Evolutionary conservation across 2,329 filamentous ascomycete genomes (phyloP), one percentile per base, ranked within the genome.

Genomic region (Byssothecium circinans): DNA sequence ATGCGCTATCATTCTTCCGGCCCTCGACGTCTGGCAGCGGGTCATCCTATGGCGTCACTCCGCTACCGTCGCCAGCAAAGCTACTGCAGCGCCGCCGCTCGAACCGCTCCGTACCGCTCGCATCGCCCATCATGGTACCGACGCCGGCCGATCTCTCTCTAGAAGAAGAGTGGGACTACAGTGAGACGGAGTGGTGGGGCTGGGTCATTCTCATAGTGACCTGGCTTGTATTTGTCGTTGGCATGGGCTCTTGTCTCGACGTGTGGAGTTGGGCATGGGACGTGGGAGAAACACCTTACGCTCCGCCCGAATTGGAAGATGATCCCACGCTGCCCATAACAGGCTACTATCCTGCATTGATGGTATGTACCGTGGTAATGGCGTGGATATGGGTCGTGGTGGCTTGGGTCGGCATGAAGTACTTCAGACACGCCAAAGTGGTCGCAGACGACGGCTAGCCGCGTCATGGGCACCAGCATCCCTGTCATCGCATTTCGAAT

Each of bases 261-360:
- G 84, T 97, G 18, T 99, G 94, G 94, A 94, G 86, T 71, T 99
- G 94, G 94, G 94, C 94, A 2, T 99, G 94, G 94, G 92, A 97
- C 75, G 92, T 97, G 2, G 92, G 92, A 37, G 91, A 92, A 70
- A 96, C 91, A 27, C 92, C 92, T 0, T 96, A 96, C 72, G 92
- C 92, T 44, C 92, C 92, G 41, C 92, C 92, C 3, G 92, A 97
- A 74, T 78, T 97, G 35, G 91, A 96, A 70, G 91, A 97, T 71
- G 94, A 99, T 72, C 86, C 88, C 6, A 97, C 92, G 2, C 73
- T 99, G 61, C 94, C 94, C 2, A 96, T 99, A 63, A 89, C 95
- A 10, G 94, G 95, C 8, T 99, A 99, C 72, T 99, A 99, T 73
- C 94, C 94, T 19, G 90, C 91, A 10, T 75, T 99, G 63, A 88